phyloP scores from a whole-genome alignment of 208 protist genomes.

The Wallacemonas sp. region DNA sequence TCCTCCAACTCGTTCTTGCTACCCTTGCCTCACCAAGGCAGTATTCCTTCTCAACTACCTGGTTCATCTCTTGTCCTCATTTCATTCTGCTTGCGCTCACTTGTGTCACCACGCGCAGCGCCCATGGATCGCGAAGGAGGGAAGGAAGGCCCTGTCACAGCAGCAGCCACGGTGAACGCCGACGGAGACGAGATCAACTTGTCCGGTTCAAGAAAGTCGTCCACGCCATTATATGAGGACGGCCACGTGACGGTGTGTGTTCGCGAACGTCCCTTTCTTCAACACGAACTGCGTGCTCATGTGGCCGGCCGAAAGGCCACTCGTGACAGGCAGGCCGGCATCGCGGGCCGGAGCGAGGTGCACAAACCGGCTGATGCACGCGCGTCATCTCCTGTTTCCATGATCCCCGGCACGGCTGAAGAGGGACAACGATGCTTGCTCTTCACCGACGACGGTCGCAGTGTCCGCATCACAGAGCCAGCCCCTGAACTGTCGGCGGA shows the following conservation, averaged over 20 bases:
- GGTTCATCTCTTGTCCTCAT: neutral
- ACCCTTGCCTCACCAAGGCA: neutral
- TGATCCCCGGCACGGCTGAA: neutral
- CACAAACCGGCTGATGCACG: too few species aligned
- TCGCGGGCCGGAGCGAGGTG: neutral
- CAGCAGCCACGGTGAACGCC: neutral
- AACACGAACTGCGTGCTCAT: slow-evolving; percentile 32
- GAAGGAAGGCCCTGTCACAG: neutral
- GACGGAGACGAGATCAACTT: neutral
- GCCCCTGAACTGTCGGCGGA: slow-evolving; percentile 5
- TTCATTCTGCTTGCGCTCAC: neutral
- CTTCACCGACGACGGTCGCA: slow-evolving; percentile 42
- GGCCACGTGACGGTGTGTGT: slow-evolving; percentile 78
- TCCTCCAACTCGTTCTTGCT: neutral
- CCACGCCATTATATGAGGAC: slow-evolving; percentile 44
- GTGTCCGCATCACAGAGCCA: slow-evolving; percentile 42
- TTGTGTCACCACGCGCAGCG: neutral
- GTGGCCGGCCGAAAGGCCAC: neutral
- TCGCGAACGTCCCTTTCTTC: slow-evolving; percentile 62
- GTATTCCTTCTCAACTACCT: neutral
- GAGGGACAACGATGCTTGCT: slow-evolving; percentile 21
- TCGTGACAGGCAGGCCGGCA: neutral
- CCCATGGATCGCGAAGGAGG: neutral
- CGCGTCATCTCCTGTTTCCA: too few species aligned
- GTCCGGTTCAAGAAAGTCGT: neutral